Evolutionary conservation across 208 protist species (phyloP).

Genomic region (Crithidia mellificae): DNA sequence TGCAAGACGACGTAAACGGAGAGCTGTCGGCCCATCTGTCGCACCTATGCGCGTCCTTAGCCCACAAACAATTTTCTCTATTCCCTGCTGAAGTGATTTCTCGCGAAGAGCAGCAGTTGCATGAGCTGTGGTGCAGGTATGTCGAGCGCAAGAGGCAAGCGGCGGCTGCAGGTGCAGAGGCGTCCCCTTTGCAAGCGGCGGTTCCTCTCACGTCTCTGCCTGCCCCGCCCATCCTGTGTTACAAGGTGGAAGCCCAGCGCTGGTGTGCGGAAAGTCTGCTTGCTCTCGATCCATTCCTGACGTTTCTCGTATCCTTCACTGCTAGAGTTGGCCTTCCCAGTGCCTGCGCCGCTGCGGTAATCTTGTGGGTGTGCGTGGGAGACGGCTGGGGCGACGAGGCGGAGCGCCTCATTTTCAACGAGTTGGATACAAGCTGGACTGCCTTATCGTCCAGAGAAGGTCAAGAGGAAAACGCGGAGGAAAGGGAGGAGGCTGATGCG

Average conservation of each 20-base stretch:
- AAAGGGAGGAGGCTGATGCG: not conserved
- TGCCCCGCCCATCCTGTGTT: not conserved
- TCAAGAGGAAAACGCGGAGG: not conserved
- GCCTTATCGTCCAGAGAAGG: too few species aligned
- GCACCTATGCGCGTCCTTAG: not conserved
- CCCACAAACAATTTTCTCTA: too few species aligned
- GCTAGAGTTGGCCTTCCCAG: conserved; percentile 21
- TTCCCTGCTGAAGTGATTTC: not conserved
- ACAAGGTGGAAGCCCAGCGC: not conserved
- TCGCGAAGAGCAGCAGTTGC: not conserved
- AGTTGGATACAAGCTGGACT: not conserved
- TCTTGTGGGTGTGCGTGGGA: conserved; percentile 28
- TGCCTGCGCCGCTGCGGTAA: conserved; percentile 3
- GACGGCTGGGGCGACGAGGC: conserved; percentile 20
- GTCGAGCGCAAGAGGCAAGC: not conserved
- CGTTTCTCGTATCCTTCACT: conserved; percentile 8
- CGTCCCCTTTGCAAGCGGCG: not conserved
- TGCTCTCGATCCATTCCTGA: not conserved
- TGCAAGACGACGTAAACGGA: conserved; percentile 2
- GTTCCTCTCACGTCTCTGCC: not conserved
- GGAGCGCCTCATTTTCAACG: conserved; percentile 6
- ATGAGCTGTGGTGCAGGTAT: conserved; percentile 21
- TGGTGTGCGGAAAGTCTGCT: conserved; percentile 20
- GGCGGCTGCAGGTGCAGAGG: not conserved
- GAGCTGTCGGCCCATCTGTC: conserved; percentile 10